Conservation (phyloP, 2,329 filamentous ascomycete genomes). For the Calonectria crousiana region DNA sequence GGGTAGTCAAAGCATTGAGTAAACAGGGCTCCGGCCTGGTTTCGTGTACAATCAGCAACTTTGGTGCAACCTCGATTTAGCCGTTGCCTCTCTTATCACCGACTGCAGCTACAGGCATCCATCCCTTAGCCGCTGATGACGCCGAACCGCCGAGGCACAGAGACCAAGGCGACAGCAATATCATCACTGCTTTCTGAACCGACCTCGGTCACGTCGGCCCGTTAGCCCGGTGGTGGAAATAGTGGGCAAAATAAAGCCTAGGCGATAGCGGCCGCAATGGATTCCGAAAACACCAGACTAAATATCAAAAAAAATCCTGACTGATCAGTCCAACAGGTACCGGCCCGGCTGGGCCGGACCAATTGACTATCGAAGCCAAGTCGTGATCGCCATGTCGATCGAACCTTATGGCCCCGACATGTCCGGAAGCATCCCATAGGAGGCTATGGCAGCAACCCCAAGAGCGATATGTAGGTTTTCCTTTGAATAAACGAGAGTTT, state of each 20-base stretch:
- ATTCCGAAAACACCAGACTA: background rate
- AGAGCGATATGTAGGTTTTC: background rate
- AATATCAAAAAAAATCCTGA: background rate
- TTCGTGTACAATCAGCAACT: too few species aligned
- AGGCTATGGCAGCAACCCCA: background rate
- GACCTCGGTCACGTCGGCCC: too few species aligned
- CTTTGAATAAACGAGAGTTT: background rate
- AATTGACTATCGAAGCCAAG: background rate
- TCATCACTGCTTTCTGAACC: too few species aligned
- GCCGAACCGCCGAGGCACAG: too few species aligned
- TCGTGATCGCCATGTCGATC: background rate
- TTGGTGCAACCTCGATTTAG: too few species aligned
- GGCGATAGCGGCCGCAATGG: background rate
- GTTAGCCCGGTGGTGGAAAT: background rate
- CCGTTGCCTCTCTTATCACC: too few species aligned
- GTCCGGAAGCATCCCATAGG: background rate
- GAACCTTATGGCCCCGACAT: background rate
- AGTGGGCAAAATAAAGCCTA: background rate
- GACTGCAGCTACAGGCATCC: too few species aligned
- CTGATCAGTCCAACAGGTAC: background rate
- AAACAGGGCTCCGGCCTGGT: too few species aligned
- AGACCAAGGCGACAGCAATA: too few species aligned
- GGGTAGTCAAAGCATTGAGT: too few species aligned
- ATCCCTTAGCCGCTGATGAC: too few species aligned
- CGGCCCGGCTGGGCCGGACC: too few species aligned